Conservation (phyloP, 306 rosid genomes). For the Cicer pinnatifidum region DNA sequence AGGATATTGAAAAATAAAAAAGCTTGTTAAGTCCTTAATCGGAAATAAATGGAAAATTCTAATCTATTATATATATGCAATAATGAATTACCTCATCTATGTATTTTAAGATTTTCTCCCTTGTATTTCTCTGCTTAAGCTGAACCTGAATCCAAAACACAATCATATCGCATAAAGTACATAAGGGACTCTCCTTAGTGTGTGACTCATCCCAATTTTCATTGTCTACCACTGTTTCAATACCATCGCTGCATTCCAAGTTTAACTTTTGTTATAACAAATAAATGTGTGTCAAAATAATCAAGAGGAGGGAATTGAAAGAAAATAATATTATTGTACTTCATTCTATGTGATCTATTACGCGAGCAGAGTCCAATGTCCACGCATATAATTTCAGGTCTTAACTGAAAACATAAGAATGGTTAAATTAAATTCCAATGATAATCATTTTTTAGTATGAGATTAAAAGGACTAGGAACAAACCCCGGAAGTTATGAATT, state of each 20-base stretch:
- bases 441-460: conserved; percentile 21
- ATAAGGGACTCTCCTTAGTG: conserved; percentile 47
- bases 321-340: conserved; percentile 40
- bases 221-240: conserved; percentile 44
- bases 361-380: conserved; percentile 62
- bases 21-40: conserved; percentile 3
- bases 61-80: neutral
- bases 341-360: conserved; percentile 42
- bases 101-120: conserved; percentile 57
- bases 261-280: conserved; percentile 7
- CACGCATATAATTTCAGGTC: conserved; percentile 60
- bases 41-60: neutral
- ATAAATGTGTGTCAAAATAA: neutral
- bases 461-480: conserved; percentile 38
- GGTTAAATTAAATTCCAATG: conserved; percentile 23
- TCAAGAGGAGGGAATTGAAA: conserved; percentile 18
- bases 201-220: conserved; percentile 44
- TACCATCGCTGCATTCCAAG: conserved; percentile 34
- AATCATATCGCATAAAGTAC: conserved; percentile 43
- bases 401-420: conserved; percentile 49
- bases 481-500: conserved; percentile 64
- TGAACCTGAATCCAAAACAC: conserved; percentile 62
- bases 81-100: conserved; percentile 57
- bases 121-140: conserved; percentile 62
- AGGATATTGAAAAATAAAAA: neutral